A percentile compares a stretch with the other conserved stretches of the same genome.
Evolutionary conservation across 2,329 filamentous ascomycete genomes (phyloP).

Genomic region (Penicillium sp.): DNA sequence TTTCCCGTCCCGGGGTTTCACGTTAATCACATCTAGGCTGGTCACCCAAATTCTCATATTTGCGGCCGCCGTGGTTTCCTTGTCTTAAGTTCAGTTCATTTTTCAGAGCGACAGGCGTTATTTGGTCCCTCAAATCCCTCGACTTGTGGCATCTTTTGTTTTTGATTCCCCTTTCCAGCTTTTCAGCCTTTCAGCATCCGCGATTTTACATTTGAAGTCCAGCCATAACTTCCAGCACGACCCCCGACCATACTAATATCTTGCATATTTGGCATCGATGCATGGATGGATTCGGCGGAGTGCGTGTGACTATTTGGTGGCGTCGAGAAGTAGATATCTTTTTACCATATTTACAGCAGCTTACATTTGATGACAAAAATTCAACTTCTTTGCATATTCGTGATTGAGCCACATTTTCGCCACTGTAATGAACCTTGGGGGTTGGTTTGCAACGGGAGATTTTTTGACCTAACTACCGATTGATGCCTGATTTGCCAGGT

Average conservation of each 20-base stretch:
- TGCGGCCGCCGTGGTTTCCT: neutral
- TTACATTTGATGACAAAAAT: neutral
- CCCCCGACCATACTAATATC: conserved; percentile 17
- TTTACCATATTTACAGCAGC: neutral
- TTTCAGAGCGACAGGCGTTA: conserved; percentile 8
- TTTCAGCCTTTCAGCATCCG: neutral
- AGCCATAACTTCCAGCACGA: neutral
- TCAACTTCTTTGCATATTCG: neutral
- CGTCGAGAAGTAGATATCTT: neutral
- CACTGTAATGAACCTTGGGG: neutral
- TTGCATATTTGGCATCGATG: neutral
- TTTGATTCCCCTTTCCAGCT: neutral
- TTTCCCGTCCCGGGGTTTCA: conserved; percentile 5
- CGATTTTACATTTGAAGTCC: neutral
- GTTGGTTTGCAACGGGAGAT: neutral
- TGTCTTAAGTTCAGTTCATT: neutral
- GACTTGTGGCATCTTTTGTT: conserved; percentile 3
- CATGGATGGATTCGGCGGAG: conserved; percentile 2
- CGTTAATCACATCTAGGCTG: conserved; percentile 11
- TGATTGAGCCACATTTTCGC: neutral
- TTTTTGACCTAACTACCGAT: neutral
- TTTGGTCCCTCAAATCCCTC: neutral
- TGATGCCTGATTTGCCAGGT: neutral
- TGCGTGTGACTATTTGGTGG: neutral
- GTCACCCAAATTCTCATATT: neutral